These are phyloP conservation scores for Lentinula aciculospora DNA, from an alignment of 768 basidiomycete species.

Conservation along the genomic window DNA sequence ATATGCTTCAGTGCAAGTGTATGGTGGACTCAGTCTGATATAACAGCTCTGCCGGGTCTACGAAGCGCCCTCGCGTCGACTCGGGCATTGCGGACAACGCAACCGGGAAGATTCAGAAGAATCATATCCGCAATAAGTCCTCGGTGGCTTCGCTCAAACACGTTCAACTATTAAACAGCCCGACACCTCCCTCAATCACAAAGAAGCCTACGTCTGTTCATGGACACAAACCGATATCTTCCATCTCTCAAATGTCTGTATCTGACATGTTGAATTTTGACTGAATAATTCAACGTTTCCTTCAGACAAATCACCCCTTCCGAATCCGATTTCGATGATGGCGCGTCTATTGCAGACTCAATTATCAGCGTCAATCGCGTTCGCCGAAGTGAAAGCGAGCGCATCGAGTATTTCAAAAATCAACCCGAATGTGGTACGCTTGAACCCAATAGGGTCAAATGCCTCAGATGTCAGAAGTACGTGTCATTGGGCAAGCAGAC, in stretches of 20 bases:
- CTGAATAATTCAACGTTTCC: not conserved
- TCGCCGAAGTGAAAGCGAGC: slow-evolving; percentile 56
- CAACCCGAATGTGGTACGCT: slow-evolving; percentile 49
- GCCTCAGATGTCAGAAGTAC: slow-evolving; percentile 51
- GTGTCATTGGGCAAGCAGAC: slow-evolving; percentile 51
- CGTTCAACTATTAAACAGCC: slow-evolving; percentile 9
- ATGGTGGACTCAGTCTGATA: not conserved
- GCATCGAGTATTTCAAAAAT: slow-evolving; percentile 58
- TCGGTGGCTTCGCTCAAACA: slow-evolving; percentile 28
- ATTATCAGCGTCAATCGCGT: slow-evolving; percentile 32
- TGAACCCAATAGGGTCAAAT: slow-evolving; percentile 54
- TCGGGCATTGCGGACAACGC: slow-evolving; percentile 10
- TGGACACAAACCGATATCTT: slow-evolving; percentile 11
- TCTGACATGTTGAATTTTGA: not conserved
- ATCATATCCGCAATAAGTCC: slow-evolving; percentile 18
- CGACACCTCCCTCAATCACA: slow-evolving; percentile 13
- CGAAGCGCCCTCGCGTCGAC: slow-evolving; percentile 19
- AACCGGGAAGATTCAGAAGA: slow-evolving; percentile 18
- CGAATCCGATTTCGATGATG: slow-evolving; percentile 42
- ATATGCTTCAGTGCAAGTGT: not conserved
- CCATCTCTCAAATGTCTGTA: slow-evolving; percentile 1
- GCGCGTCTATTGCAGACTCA: slow-evolving; percentile 50
- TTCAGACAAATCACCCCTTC: not conserved
- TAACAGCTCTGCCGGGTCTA: slow-evolving; percentile 23
- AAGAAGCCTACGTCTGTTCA: slow-evolving; percentile 13